Base-by-base conservation (phyloP, 169 alveolate species). In the Plasmodium yoelii region DNA sequence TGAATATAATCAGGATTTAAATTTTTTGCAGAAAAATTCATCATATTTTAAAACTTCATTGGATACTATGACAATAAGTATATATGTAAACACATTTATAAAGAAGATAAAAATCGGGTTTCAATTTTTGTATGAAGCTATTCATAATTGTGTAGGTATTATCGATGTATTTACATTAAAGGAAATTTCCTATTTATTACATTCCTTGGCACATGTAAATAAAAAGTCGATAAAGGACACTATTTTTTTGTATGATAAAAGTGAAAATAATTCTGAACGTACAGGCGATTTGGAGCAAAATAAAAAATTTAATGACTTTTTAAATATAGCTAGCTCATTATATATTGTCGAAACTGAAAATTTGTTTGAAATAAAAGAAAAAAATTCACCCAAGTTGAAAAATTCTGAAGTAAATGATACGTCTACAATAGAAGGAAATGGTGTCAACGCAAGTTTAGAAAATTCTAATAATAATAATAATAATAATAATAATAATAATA, bases 21-120 rank as follows among this genome's bases (percentile, higher is more conserved):
- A 26, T 0, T 77, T 77, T 69, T 77, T 77, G 22, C 64, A 39
- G 4, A 18, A 77, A 28, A 42, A 77, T 77, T 22, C 57, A 12
- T 13, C 22, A 9, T 64, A 39, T 61, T 77, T 63, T 64, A 77
- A 77, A 19, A 15, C 51, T 4, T 69, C 75, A 34, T 1, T 77
- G 46, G 77, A 77, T 24, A 10, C 88, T 2, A 77, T 77, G 88
- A 77, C 88, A 0, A 49, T 77, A 49, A 77, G 88, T 63, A 77
- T 77, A 13, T 77, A 77, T 39, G 56, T 77, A 24, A 77, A 63
- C 57, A 77, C 77, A 8, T 77, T 47, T 63, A 67, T 69, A 19
- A 61, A 75, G 51, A 77, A 77, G 57, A 77, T 77, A 63, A 77
- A 77, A 64, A 77, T 57, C 2, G 88, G 88, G 2, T 77, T 77